Conservation (phyloP, 352 stramenopile species). For the Thraustochytrium striatum region DNA sequence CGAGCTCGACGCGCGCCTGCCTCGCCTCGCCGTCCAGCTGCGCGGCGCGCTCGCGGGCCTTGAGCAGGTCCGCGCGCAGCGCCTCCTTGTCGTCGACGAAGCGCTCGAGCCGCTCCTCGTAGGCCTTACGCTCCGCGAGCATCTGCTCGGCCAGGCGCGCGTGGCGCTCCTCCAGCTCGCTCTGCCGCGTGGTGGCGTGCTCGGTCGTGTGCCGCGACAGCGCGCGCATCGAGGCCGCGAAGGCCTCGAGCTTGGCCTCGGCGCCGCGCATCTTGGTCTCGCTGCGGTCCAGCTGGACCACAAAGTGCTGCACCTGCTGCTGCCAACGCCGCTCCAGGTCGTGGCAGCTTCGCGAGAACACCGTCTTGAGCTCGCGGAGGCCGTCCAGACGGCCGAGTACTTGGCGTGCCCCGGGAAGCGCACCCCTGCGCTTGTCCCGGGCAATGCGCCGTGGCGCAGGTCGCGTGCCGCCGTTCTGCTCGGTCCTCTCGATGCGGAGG, state of each 20-base stretch:
- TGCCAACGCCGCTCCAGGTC: slow-evolving; percentile 33
- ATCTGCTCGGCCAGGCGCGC: not conserved
- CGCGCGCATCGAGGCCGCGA: slow-evolving; percentile 11
- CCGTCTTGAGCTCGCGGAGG: slow-evolving; percentile 11
- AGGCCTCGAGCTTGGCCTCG: slow-evolving; percentile 17
- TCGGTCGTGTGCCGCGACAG: not conserved
- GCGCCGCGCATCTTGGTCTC: slow-evolving; percentile 1
- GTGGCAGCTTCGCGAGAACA: not conserved
- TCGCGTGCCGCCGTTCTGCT: not conserved
- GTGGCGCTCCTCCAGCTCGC: not conserved
- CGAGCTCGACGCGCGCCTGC: slow-evolving; percentile 15
- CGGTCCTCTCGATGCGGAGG: not conserved
- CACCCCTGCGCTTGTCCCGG: not conserved
- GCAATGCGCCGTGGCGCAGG: no score
- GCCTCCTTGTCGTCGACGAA: slow-evolving; percentile 1
- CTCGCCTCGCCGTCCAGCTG: slow-evolving; percentile 10
- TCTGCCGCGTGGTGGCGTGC: no score
- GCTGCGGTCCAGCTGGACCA: slow-evolving; percentile 5
- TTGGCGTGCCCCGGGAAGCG: not conserved
- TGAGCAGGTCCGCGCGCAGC: not conserved
- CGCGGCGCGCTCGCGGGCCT: slow-evolving; percentile 16
- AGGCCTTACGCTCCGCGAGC: no score
- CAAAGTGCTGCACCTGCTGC: slow-evolving; percentile 21
- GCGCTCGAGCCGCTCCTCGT: not conserved
- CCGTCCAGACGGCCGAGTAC: not conserved